Evolutionary conservation across 2,329 filamentous ascomycete genomes (phyloP), one percentile per base, ranked within the genome.

Genomic region (Lachnellula willkommii): DNA sequence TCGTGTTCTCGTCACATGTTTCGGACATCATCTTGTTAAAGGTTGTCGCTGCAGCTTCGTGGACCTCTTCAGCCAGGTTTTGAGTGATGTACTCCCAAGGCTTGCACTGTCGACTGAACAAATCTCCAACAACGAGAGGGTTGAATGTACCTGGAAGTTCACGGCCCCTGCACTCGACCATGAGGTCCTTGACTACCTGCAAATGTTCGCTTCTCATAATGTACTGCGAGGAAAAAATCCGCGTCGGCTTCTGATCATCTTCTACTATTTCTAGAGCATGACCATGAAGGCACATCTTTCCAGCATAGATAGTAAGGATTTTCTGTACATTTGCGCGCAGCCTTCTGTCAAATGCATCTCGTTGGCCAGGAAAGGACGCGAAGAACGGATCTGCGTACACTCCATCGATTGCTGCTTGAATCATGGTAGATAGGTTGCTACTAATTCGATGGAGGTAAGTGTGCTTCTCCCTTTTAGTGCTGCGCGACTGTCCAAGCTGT

Each of bases 351-450:
- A 55, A 47, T 39, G 47, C 43, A 5, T 37, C 11, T 40, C 47
- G 22, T 24, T 12, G 15, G 7, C 42, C 52, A 26, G 36, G 36
- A n/a, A 14, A 39, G n/a, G 36, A 39, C 3, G 36, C 36, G n/a
- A 63, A 63, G 12, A 60, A 63, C 12, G 54, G 43, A 36, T 60
- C 50, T 2, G 60, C 60, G 36, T 63, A 63, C 20, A 55, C 50
- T 37, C 61, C 60, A n/a, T 51, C 52, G 15, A 59, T 47, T n/a
- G 61, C 55, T 22, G 53, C 60, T 51, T 47, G 50, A 43, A 56
- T 59, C 9, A 63, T 58, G 12, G 43, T 52, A 35, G 55, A 49
- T 22, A 60, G 62, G 0, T 36, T 48, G 47, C 59, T 36, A 15
- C 61, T 62, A 14, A 62, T 51, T 7, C 45, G 48, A 3, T 56